A percentile compares a stretch with the other conserved stretches of the same genome.
Conservation (phyloP, 192 early-diverging fungal genomes). For the Podila minutissima region DNA sequence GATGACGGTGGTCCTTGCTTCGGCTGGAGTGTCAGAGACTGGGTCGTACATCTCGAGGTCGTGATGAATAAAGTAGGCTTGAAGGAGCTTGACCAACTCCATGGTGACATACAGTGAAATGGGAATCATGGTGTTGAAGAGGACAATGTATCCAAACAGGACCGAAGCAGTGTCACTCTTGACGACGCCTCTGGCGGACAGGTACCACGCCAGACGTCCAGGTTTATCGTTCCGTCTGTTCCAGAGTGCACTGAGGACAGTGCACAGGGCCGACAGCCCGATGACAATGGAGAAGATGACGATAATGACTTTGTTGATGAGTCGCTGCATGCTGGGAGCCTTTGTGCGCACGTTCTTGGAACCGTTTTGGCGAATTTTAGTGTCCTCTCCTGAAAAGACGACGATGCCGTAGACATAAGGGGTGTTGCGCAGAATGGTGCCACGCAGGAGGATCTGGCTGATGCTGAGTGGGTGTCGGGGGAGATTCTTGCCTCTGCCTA, state of each 20-base stretch:
- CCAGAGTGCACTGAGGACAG: conserved; percentile 63
- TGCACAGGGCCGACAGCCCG: conserved; percentile 61
- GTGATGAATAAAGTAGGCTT: conserved; percentile 80
- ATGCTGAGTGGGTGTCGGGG: conserved; percentile 75
- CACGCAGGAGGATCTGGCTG: conserved; percentile 85
- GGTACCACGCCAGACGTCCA: conserved; percentile 61
- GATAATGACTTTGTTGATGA: conserved; percentile 84
- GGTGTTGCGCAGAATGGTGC: conserved; percentile 86
- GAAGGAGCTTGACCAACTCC: conserved; percentile 82
- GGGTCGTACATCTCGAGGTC: conserved; percentile 84
- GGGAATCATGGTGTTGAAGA: conserved; percentile 88
- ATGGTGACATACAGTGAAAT: conserved; percentile 91
- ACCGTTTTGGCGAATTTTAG: conserved; percentile 75
- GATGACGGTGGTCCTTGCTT: conserved; percentile 80
- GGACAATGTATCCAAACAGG: conserved; percentile 78
- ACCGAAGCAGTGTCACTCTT: conserved; percentile 41
- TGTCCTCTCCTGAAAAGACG: conserved; percentile 76
- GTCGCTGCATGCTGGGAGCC: conserved; percentile 77
- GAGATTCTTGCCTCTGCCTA: conserved; percentile 51
- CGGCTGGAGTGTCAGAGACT: conserved; percentile 74
- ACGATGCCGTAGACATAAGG: conserved; percentile 82
- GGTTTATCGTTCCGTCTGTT: conserved; percentile 22
- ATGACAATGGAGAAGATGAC: conserved; percentile 71
- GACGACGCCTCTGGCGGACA: conserved; percentile 31
- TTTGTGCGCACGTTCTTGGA: conserved; percentile 78